Evolutionary conservation across 75 land plant genomes (phyloP), one percentile per base, ranked within the genome.

Genomic region (Picea glauca): DNA sequence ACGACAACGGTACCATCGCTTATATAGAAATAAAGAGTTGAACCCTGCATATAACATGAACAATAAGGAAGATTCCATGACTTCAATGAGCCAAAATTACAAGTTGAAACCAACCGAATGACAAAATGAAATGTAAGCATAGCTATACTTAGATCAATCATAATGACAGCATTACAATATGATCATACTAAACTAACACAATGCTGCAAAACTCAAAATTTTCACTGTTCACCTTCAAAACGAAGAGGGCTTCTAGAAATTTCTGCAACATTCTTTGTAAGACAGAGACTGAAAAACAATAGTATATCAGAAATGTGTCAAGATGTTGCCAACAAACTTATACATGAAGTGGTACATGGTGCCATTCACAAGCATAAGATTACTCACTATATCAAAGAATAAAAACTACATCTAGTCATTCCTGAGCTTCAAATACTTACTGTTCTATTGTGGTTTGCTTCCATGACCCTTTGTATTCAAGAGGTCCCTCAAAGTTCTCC

Each of bases 401-500:
- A 15, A n/a, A 65, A 65, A 77, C 14, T 31, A 77, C 12, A 26
- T 78, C 73, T 40, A 31, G 60, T 65, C 18, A 30, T 8, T 74
- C 26, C 6, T 57, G 58, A 74, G 58, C 6, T 21, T 56, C 1
- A 26, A 62, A 63, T 58, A 60, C 87, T 76, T 83, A 90, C 94
- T 77, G 76, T 77, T 76, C 78, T 32, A 94, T 65, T 15, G 87
- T 77, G 9, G 99, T 92, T 43, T 84, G 81, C 82, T 93, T 95
- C 99, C 99, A 96, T 32, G 99, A 87, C 75, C 95, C 92, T 81
- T 85, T 83, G 80, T 91, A 96, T 63, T 85, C 83, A 74, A 96
- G 84, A 6, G 59, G 83, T 75, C 93, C 95, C 9, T 85, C 82
- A 43, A 75, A 83, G 63, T 78, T 67, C 46, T 62, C 75, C 21